Evolutionary conservation across 352 stramenopile species (phyloP), one percentile per base, ranked within the genome.

Genomic region (Globisporangium paroecandrum): DNA sequence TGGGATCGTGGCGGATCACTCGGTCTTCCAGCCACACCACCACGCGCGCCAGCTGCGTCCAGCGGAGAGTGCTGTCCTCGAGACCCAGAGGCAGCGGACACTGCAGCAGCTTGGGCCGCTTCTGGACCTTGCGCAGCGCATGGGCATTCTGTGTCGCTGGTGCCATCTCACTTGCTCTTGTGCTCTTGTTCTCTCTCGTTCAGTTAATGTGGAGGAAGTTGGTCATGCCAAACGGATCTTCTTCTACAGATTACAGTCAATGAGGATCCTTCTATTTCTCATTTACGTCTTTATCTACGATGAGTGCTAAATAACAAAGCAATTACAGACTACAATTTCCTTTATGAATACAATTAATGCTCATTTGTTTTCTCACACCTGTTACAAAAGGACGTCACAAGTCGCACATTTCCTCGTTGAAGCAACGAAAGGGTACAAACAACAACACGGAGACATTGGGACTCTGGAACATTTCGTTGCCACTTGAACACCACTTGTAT

Each of bases 371-470:
- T 7, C 27, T 3, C 8, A 20, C 3, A 34, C 25, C 51, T 34
- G 25, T 29, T 57, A 32, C 32, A 8, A 29, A n/a, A 57, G 51
- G 51, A 57, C 8, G 4, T 10, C 51, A 57, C 51, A 57, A 25
- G 51, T 58, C 51, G 36, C 51, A 58, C 51, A 58, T 58, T 49
- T 32, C 1, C 24, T 36, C 4, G 24, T 58, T 58, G 24, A 58
- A 58, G 51, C 10, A 10, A 24, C 41, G 41, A 47, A 47, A n/a
- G 41, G 41, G 41, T 47, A 7, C 41, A 47, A 46, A 29, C n/a
- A 13, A 54, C 6, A 56, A 18, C 43, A 47, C 4, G 13, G 4
- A 12, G 13, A n/a, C 15, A 18, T 49, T 49, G 15, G 15, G 15
- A 49, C 15, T 22, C 49, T 57, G n/a, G 8, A 29, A 22, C 10